Evolutionary conservation across 2,329 filamentous ascomycete genomes (phyloP).

Genomic region (Lachnellula subtilissima): DNA sequence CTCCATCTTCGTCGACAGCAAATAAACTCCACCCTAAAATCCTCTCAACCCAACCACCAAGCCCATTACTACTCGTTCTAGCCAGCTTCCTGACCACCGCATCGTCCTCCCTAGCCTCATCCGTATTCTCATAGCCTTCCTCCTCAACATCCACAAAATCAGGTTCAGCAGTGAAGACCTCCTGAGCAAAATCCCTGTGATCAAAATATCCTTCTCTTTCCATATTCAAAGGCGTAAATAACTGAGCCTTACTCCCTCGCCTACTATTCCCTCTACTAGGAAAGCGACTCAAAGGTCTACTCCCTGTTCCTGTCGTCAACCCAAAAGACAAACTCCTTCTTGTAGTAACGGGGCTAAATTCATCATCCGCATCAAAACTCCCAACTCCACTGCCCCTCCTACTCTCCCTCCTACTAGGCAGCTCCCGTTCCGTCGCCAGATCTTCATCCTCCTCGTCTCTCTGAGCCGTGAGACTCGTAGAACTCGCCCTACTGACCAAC

Average conservation of each 20-base stretch:
- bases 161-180: slow-evolving; percentile 45
- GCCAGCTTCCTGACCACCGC: slow-evolving; percentile 54
- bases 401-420: slow-evolving; percentile 38
- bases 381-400: slow-evolving; percentile 27
- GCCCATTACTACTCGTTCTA: slow-evolving; percentile 45
- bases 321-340: slow-evolving; percentile 30
- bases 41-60: slow-evolving; percentile 55
- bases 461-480: slow-evolving; percentile 54
- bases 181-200: slow-evolving; percentile 21
- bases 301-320: slow-evolving; percentile 36
- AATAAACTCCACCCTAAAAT: slow-evolving; percentile 58
- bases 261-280: slow-evolving; percentile 38
- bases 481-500: slow-evolving; percentile 61
- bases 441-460: slow-evolving; percentile 49
- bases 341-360: slow-evolving; percentile 31
- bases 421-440: slow-evolving; percentile 47
- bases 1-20: slow-evolving; percentile 56
- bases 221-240: slow-evolving; percentile 41
- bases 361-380: slow-evolving; percentile 32
- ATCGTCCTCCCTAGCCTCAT: slow-evolving; percentile 52
- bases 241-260: slow-evolving; percentile 24
- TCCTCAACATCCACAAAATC: slow-evolving; percentile 62
- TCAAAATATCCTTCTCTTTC: slow-evolving; percentile 43
- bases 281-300: slow-evolving; percentile 44
- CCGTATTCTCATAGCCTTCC: slow-evolving; percentile 49